Base-by-base conservation (phyloP, 208 protist species). In the Borovskyia barvae region DNA sequence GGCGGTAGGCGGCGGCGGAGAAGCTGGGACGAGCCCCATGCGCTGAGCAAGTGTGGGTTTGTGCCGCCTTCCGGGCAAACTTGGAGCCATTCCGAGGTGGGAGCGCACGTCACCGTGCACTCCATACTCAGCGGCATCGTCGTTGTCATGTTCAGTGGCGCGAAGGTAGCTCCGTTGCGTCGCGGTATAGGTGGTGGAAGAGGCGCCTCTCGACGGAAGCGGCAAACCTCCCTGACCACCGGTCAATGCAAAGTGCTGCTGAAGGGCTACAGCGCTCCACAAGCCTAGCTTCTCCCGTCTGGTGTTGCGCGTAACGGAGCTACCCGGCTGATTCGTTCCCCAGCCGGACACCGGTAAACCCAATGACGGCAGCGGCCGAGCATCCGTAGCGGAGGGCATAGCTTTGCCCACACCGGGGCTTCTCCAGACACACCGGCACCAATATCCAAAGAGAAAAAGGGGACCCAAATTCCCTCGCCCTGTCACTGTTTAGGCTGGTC, bases 251-350 rank as follows among this genome's bases (percentile, higher is more conserved):
- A 92, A 87, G 72, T 95, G 89, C 55, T 93, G 72, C 65, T 95
- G 89, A 8, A 95, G 67, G 2, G 89, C 89, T 2, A 95, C 89
- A 0, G 89, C 85, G 32, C 82, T 92, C 86, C 89, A 95, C 40
- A 95, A 43, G 28, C 73, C 72, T 0, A 92, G 42, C 52, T 87
- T 77, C 12, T 85, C 74, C n/a, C 75, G 68, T 5, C 81, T 66
- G n/a, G 46, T 62, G 19, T 42, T 51, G 15, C 55, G 60, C 29
- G 35, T 32, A 6, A 47, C 17, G 8, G 56, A 24, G 2, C 26
- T 41, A 7, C 43, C 14, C 0, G 24, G 17, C 15, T 48, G 41
- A 1, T 32, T 70, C 2, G 47, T 66, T 22, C 77, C 66, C 77
- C 81, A 83, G 20, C 52, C 41, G 0, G 49, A 49, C 26, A 76